Evolutionary conservation across 495 filamentous ascomycete genomes (phyloP), one percentile per base, ranked within the genome.

Genomic region (Xylaria sp.): DNA sequence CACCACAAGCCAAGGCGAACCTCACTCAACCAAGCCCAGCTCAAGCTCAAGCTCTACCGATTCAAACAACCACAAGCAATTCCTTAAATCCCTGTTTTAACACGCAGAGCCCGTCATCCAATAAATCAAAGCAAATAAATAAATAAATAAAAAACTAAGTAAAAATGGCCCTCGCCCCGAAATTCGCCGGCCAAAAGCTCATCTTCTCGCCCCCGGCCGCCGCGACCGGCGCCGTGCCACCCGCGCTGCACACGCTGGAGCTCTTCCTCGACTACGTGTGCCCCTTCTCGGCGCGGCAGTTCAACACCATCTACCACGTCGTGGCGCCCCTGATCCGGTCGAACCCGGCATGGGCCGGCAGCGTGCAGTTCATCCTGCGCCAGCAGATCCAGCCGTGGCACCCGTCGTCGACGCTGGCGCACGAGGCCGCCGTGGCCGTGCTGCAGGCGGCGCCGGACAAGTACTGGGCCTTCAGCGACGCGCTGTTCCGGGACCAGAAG

Each of bases 341-440:
- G 50, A 90, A 89, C 72, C 75, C 80, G 29, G 69, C 69, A 21
- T 91, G 91, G 75, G 76, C 85, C n/a, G 58, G 74, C 29, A 86
- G 83, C 68, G 81, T 95, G 3, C 88, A 90, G 70, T 83, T 95
- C 65, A 87, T 98, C 65, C 91, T 97, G 83, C 91, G 94, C 29
- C 93, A 95, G 74, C 95, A 97, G 76, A 89, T 97, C 73, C 95
- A 98, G 79, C 95, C 95, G 17, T 98, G 95, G 95, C 94, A 98
- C 80, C 95, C 95, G 15, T 93, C 92, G 57, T 93, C 91, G 26
- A 97, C 94, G 0, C 88, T 97, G 19, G 86, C 87, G 31, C 95
- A 98, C 81, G 95, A 98, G 85, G 93, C 95, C 48, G 95, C 84
- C 9, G 85, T 92, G 12, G 95, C 94, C 11, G 92, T 97, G 8